Evolutionary conservation across 2,329 filamentous ascomycete genomes (phyloP).

Genomic region (Aspergillus sojae): DNA sequence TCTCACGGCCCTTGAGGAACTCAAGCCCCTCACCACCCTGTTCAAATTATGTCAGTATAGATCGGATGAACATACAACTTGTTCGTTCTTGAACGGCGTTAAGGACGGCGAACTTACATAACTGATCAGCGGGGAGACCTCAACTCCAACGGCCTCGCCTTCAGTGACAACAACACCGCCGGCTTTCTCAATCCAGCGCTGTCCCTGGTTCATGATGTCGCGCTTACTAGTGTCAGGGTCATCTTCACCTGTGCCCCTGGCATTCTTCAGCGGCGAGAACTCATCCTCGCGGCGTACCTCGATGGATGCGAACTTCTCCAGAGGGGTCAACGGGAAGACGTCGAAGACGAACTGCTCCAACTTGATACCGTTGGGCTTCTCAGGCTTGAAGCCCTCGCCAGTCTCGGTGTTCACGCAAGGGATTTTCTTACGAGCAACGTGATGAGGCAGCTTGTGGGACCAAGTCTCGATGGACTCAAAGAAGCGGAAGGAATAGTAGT

Average conservation of each 20-base stretch:
- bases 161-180: slow-evolving; percentile 75
- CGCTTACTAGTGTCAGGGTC: slow-evolving; percentile 89
- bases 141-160: slow-evolving; percentile 67
- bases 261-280: slow-evolving; percentile 97
- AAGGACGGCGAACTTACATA: slow-evolving; percentile 69
- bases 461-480: slow-evolving; percentile 86
- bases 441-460: slow-evolving; percentile 85
- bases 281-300: slow-evolving; percentile 97
- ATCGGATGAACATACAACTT: background rate
- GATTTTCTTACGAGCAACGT: slow-evolving; percentile 98
- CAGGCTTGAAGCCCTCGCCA: slow-evolving; percentile 82
- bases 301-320: slow-evolving; percentile 91
- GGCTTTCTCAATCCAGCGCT: slow-evolving; percentile 78
- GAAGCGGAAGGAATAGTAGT: slow-evolving; percentile 97
- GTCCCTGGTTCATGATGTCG: slow-evolving; percentile 88
- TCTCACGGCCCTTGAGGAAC: slow-evolving; percentile 60
- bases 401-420: slow-evolving; percentile 75
- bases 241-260: slow-evolving; percentile 81
- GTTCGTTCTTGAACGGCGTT: background rate
- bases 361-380: slow-evolving; percentile 97
- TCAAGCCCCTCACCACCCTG: slow-evolving; percentile 66
- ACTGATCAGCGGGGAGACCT: slow-evolving; percentile 90
- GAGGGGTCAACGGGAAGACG: slow-evolving; percentile 84
- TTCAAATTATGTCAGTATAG: slow-evolving; percentile 17
- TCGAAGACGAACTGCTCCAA: slow-evolving; percentile 99